Evolutionary conservation across 345 rosid genomes (phyloP).

Genomic region (Erodium maritimum): DNA sequence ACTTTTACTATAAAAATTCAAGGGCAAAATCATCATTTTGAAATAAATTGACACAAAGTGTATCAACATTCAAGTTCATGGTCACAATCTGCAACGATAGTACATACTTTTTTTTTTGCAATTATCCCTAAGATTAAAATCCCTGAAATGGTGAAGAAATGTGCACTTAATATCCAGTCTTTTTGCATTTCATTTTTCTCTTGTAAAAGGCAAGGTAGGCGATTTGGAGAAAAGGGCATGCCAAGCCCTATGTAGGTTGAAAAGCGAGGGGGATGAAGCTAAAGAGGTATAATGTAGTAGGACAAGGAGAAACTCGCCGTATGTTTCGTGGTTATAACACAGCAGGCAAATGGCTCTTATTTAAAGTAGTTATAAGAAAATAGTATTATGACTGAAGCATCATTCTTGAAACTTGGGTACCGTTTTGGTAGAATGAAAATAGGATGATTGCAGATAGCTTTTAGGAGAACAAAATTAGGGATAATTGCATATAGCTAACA

Average conservation of each 20-base stretch:
- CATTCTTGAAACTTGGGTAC: not conserved
- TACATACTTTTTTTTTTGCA: no score
- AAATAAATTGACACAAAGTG: no score
- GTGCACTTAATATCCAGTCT: not conserved
- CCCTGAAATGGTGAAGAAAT: not conserved
- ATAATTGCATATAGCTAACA: no score
- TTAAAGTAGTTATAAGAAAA: not conserved
- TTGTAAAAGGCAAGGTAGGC: slow-evolving; percentile 34
- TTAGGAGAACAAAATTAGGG: no score
- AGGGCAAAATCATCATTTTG: no score
- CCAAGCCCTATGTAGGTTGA: slow-evolving; percentile 58
- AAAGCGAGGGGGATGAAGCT: slow-evolving; percentile 49
- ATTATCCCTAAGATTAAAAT: no score
- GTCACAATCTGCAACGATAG: no score
- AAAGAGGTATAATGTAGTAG: slow-evolving; percentile 39
- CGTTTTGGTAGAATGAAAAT: not conserved
- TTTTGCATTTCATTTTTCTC: slow-evolving; percentile 5
- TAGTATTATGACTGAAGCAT: not conserved
- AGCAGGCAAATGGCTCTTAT: slow-evolving; percentile 1
- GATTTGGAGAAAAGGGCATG: slow-evolving; percentile 54
- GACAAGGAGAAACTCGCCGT: not conserved
- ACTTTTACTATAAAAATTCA: no score
- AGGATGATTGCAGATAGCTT: no score
- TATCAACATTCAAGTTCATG: no score
- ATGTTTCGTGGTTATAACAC: slow-evolving; percentile 1